A percentile compares a stretch with the other conserved stretches of the same genome.
Conservation (phyloP, 192 early-diverging fungal genomes). For the Mortierella hygrophila region DNA sequence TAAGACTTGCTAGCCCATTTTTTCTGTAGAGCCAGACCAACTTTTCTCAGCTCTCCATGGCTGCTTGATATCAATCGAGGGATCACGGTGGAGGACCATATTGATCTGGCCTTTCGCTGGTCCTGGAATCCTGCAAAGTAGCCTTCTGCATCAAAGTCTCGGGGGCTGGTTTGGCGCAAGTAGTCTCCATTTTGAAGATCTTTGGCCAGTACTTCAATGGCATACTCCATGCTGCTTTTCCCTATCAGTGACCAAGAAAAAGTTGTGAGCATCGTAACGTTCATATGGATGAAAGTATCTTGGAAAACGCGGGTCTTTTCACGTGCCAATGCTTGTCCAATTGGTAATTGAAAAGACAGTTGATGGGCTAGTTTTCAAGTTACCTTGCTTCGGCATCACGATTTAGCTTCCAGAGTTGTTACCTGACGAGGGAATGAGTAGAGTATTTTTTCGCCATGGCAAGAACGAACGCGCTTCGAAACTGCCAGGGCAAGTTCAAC, state of each 20-base stretch:
- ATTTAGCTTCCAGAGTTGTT: neutral
- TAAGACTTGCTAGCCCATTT: constrained; percentile 21
- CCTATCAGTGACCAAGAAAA: neutral
- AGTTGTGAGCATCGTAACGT: neutral
- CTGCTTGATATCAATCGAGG: constrained; percentile 21
- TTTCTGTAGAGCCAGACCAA: constrained; percentile 2
- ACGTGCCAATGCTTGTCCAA: too few relatives aligned
- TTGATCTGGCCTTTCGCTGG: constrained; percentile 8
- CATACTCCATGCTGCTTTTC: constrained; percentile 9
- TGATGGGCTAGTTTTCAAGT: neutral
- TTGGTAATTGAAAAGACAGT: too few relatives aligned
- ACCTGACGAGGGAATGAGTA: neutral
- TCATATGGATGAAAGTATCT: neutral
- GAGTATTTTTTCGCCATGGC: neutral
- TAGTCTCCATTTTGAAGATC: constrained; percentile 18
- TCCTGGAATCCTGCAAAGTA: constrained; percentile 18
- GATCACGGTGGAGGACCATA: constrained; percentile 18
- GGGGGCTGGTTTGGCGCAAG: constrained; percentile 3
- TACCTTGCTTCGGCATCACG: neutral
- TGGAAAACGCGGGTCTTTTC: too few relatives aligned
- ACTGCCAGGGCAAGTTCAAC: neutral
- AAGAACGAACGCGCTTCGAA: neutral
- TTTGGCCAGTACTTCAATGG: constrained; percentile 13
- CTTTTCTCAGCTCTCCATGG: neutral
- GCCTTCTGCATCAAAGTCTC: constrained; percentile 10